Base-by-base conservation (phyloP, 106 monocot genomes). In the Acorus calamus region DNA sequence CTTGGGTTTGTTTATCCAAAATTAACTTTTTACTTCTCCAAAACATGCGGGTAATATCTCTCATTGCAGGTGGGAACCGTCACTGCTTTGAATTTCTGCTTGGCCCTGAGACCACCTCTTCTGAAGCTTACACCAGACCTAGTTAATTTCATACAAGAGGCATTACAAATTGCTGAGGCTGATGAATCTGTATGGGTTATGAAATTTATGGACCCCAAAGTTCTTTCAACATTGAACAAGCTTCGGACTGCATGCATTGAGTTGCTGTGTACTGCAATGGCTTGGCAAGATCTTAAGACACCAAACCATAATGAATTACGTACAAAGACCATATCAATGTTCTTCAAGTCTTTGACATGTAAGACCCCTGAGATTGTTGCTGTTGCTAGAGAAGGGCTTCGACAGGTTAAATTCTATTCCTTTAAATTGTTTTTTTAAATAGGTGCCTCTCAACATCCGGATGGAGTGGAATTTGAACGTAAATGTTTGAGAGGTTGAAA, bases 181-280 rank as follows among this genome's bases (percentile, higher is more conserved):
- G 98, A 98, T 81, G 98, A 98, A 71, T 83, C 98, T 51, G 88
- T 98, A 11, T 98, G 88, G 88, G 98, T 83, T 41, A 71, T 92
- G 51, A 98, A 88, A 52, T 73, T 98, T 58, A 98, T 98, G 88
- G 92, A 81, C 52, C 83, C 92, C 53, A 98, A 98, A 74, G 75
- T 98, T 54, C 78, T 88, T 57, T 64, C 85, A 42, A 92, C 98
- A 56, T 66, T 92, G 53, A 98, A 92, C 83, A 91, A 92, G 79
- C 92, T 98, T 63, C 80, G 98, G 11, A 98, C 98, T 44, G 98
- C 92, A 57, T 98, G 98, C 71, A 98, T 98, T 72, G 92, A 98
- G 68, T 60, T 98, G 49, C 98, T 98, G 66, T 98, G 98, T 68
- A 98, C 98, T 67, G 91, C 98, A 56, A 92, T 92, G 92, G 92